These are phyloP conservation scores for Neofusicoccum umdonicola DNA, from an alignment of 2,329 filamentous ascomycete species.

Conservation along the genomic window DNA sequence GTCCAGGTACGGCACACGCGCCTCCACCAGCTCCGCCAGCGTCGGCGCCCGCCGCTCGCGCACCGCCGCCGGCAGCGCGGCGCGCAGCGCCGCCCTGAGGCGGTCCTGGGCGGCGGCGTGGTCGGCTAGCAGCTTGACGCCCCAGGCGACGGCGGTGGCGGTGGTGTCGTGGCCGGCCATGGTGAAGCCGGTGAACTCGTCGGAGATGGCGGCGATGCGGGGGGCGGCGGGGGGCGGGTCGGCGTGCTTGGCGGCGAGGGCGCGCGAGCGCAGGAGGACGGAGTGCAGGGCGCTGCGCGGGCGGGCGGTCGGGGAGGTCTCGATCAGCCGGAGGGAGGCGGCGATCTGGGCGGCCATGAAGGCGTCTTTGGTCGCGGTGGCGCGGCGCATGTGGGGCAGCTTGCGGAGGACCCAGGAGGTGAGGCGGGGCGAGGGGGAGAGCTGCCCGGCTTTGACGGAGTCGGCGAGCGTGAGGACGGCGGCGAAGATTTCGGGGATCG, in stretches of 20 bases:
- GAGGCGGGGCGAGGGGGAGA: conserved; percentile 4
- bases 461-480: neutral
- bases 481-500: conserved; percentile 3
- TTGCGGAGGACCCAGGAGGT: neutral
- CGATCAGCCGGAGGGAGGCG: neutral
- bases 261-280: conserved; percentile 18
- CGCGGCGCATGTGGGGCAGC: neutral
- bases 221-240: conserved; percentile 11
- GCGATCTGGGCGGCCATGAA: neutral
- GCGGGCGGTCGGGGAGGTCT: neutral
- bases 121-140: conserved; percentile 39
- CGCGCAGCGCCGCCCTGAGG: conserved; percentile 32
- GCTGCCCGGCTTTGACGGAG: conserved; percentile 9
- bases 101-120: conserved; percentile 35
- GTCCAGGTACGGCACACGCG: conserved; percentile 23
- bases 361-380: neutral
- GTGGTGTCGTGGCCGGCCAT: conserved; percentile 50
- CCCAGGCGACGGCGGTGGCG: conserved; percentile 42
- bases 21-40: conserved; percentile 24
- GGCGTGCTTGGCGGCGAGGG: conserved; percentile 16
- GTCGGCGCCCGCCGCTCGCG: conserved; percentile 16
- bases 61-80: conserved; percentile 26
- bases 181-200: conserved; percentile 31
- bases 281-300: conserved; percentile 16
- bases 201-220: neutral